Evolutionary conservation across 495 filamentous ascomycete genomes (phyloP), one percentile per base, ranked within the genome.

Genomic region (Annulohypoxylon nitens): DNA sequence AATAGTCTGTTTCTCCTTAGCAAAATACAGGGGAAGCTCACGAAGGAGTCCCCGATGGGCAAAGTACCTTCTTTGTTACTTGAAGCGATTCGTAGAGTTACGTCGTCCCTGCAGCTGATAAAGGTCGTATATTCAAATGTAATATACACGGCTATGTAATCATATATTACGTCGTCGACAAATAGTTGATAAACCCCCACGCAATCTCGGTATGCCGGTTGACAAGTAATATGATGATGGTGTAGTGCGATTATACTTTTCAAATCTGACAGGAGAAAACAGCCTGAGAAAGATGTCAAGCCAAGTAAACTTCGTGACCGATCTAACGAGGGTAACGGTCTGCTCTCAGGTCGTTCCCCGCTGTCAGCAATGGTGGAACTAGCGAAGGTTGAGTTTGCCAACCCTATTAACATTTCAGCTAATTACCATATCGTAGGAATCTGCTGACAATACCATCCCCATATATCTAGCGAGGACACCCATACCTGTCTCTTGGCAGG

Each of bases 151-250:
- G 30, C 20, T 18, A 58, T 45, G 30, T 59, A 51, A 50, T 37
- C 51, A n/a, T 14, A 25, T 25, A 43, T 69, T 45, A 39, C 47
- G 34, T 23, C 34, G 30, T 61, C 36, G 53, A 55, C 20, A 55
- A 7, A 47, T 36, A 41, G 57, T 30, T 9, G 16, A 6, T 33
- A 48, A 61, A 8, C 48, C 64, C 64, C 59, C 64, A 59, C 64
- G 34, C 50, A 54, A 45, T 8, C 33, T 73, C 51, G 16, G 61
- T 50, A 48, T 63, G 14, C 48, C 51, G 62, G 26, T 47, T 63
- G 36, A 53, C 41, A 51, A 60, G 62, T 69, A 67, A 64, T 67
- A 62, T 69, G 8, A 30, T 39, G 39, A 26, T 11, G 37, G 39
- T 30, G 48, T 45, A 8, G 16, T 61, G 25, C 34, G 41, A 58